phyloP scores from a whole-genome alignment of 257 asterid genomes.

The Oldenlandia corymbosa region DNA sequence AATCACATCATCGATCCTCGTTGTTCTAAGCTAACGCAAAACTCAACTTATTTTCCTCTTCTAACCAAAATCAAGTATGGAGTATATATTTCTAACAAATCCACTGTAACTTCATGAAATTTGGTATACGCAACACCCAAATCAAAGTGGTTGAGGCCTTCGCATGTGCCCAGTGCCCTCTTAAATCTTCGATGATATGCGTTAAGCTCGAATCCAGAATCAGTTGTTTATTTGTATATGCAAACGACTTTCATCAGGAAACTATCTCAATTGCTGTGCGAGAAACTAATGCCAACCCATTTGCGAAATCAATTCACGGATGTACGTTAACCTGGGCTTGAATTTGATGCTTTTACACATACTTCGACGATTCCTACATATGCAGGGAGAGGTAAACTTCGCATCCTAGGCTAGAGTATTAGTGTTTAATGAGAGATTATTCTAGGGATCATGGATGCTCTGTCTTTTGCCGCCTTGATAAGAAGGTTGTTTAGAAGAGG shows the following conservation, averaged over 20 bases:
- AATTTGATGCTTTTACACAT: constrained; percentile 25
- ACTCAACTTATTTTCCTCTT: constrained; percentile 24
- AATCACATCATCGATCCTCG: too few relatives aligned
- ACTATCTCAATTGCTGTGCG: constrained; percentile 18
- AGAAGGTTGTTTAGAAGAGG: constrained; percentile 23
- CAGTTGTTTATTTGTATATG: constrained; percentile 21
- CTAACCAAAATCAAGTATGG: constrained; percentile 23
- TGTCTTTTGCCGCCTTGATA: constrained; percentile 31
- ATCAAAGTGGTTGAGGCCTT: constrained; percentile 26
- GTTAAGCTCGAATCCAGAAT: constrained; percentile 17
- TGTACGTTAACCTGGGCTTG: constrained; percentile 25
- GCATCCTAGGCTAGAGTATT: constrained; percentile 20
- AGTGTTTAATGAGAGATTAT: constrained; percentile 32
- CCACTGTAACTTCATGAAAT: constrained; percentile 28
- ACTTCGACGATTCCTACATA: constrained; percentile 27
- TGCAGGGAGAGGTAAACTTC: constrained; percentile 25
- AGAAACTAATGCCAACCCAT: constrained; percentile 11
- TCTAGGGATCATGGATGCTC: constrained; percentile 28
- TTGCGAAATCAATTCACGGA: constrained; percentile 26
- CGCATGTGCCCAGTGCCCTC: too few relatives aligned
- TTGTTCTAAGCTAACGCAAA: constrained; percentile 19
- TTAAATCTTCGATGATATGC: constrained; percentile 27
- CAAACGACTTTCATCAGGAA: constrained; percentile 19
- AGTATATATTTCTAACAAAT: constrained; percentile 18
- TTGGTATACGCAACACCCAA: constrained; percentile 29